phyloP scores from a whole-genome alignment of 345 rosid genomes.

The Psidium friedrichsthalianum region DNA sequence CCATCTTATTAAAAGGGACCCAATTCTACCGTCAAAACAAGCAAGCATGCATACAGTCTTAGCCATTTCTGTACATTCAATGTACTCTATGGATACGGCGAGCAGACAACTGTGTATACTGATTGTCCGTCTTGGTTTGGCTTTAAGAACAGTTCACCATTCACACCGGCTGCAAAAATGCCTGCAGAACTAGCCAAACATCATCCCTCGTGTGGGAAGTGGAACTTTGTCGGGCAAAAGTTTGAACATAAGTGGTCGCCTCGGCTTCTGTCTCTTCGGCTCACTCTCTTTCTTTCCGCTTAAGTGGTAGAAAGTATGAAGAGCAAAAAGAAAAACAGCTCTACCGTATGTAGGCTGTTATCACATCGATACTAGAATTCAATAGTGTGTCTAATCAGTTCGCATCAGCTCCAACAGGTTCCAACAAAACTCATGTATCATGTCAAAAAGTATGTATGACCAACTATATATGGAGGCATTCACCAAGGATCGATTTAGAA shows the following conservation, averaged over 20 bases:
- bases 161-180: background rate
- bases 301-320: background rate
- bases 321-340: background rate
- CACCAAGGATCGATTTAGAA: background rate
- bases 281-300: background rate
- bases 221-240: background rate
- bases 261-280: background rate
- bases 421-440: background rate
- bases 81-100: background rate
- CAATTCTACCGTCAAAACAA: background rate
- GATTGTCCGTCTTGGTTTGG: background rate
- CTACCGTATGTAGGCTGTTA: background rate
- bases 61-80: background rate
- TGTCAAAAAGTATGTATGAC: background rate
- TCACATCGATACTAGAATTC: background rate
- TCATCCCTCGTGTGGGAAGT: background rate
- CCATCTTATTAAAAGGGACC: background rate
- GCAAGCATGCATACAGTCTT: background rate
- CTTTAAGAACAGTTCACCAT: background rate
- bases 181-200: background rate
- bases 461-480: background rate
- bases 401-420: background rate
- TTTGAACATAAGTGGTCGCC: background rate
- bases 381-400: background rate
- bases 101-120: background rate